Evolutionary conservation across 2,329 filamentous ascomycete species (phyloP).

Genomic region (Cytospora piceae): DNA sequence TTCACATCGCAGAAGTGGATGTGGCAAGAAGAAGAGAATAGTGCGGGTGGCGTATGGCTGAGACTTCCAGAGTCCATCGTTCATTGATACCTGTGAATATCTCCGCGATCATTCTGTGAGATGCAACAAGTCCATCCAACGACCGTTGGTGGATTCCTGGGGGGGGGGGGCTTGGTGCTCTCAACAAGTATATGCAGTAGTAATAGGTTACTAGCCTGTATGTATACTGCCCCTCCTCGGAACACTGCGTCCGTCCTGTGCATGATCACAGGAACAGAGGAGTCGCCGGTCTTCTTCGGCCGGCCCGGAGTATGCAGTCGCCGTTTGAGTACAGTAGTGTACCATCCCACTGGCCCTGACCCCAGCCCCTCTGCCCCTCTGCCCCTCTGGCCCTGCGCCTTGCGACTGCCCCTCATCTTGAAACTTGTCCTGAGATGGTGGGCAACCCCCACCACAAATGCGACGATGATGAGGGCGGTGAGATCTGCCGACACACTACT

Average conservation of each 20-base stretch:
- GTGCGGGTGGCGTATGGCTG: background rate
- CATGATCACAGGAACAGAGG: background rate
- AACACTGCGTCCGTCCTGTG: background rate
- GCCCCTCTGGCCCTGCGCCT: no score
- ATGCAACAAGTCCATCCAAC: background rate
- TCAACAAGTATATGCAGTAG: background rate
- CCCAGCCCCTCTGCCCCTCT: no score
- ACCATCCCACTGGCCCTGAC: background rate
- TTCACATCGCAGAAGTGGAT: background rate
- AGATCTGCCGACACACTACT: conserved; percentile 16
- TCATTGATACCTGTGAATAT: background rate
- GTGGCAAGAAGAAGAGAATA: background rate
- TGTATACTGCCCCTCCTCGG: background rate
- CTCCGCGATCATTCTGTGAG: background rate
- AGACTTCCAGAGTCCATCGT: background rate
- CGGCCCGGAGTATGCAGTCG: conserved; percentile 3
- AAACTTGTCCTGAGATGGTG: conserved; percentile 1
- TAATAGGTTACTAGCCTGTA: background rate
- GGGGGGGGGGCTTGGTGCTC: no score
- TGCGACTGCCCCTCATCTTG: background rate
- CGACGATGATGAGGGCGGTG: conserved; percentile 21
- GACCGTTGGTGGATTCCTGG: no score
- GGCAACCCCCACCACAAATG: conserved; percentile 1
- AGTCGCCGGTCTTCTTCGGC: conserved; percentile 5
- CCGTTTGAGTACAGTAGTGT: background rate